Conservation (phyloP, 2,329 filamentous ascomycete species). For the Nigrospora oryzae region DNA sequence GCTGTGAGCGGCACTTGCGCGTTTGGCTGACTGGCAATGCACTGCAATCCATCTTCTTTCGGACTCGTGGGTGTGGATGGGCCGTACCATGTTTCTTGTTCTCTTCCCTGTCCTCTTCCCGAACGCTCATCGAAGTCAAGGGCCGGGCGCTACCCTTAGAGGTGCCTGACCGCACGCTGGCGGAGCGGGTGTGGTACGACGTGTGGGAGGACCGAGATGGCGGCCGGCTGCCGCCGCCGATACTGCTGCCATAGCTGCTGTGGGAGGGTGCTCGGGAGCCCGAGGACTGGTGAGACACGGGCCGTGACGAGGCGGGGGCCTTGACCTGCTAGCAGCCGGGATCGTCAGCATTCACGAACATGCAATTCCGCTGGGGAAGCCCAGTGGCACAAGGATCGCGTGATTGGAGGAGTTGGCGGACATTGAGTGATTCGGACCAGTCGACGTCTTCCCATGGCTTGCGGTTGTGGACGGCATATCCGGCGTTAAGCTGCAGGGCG, state of each 20-base stretch:
- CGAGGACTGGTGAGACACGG: too few relatives aligned
- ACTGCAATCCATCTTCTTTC: constrained; percentile 7
- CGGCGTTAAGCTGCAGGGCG: constrained; percentile 3
- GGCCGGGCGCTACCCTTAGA: constrained; percentile 16
- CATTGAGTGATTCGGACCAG: constrained; percentile 1
- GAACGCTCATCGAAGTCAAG: constrained; percentile 19
- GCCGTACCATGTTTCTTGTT: constrained; percentile 28
- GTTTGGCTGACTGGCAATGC: constrained; percentile 10
- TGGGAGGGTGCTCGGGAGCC: constrained; percentile 14
- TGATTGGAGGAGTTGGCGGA: background rate
- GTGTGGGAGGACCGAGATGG: constrained; percentile 17
- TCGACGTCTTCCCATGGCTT: background rate
- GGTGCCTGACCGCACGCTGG: constrained; percentile 8
- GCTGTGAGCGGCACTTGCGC: background rate
- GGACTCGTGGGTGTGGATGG: constrained; percentile 10
- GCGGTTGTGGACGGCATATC: background rate
- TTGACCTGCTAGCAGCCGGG: background rate
- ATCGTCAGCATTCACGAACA: background rate
- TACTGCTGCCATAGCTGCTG: constrained; percentile 26
- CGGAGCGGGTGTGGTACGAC: constrained; percentile 14
- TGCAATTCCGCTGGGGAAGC: background rate
- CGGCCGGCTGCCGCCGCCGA: constrained; percentile 25
- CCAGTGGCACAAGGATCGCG: background rate
- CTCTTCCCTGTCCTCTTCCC: constrained; percentile 14
- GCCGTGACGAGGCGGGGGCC: background rate